phyloP scores from a whole-genome alignment of 2,329 filamentous ascomycete species.

The Phialocephala subalpina region DNA sequence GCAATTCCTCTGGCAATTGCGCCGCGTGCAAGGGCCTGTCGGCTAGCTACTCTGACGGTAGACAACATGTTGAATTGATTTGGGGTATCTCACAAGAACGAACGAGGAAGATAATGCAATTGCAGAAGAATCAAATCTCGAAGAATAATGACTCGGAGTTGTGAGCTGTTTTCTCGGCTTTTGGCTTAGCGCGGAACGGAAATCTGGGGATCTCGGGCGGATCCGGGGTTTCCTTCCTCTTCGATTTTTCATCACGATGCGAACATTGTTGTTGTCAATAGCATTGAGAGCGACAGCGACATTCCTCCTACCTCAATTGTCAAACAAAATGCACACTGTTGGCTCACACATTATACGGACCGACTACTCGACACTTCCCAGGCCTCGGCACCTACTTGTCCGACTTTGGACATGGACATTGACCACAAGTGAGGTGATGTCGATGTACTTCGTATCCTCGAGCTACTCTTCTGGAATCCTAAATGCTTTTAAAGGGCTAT shows the following conservation, averaged over 20 bases:
- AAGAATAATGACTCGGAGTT: slow-evolving; percentile 4
- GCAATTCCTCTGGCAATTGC: slow-evolving; percentile 36
- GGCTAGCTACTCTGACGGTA: slow-evolving; percentile 60
- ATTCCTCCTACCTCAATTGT: neutral
- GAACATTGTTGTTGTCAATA: neutral
- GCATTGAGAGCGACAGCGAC: neutral
- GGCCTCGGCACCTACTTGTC: too few relatives aligned
- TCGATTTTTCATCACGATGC: neutral
- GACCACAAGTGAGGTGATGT: too few relatives aligned
- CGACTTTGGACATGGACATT: too few relatives aligned
- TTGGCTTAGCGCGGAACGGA: neutral
- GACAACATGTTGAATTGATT: slow-evolving; percentile 59
- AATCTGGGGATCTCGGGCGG: slow-evolving; percentile 6
- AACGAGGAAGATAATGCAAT: neutral
- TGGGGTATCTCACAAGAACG: slow-evolving; percentile 10
- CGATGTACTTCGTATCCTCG: too few relatives aligned
- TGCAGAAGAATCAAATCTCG: neutral
- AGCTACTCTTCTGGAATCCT: too few relatives aligned
- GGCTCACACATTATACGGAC: too few relatives aligned
- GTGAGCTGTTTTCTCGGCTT: slow-evolving; percentile 4
- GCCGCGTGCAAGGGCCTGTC: slow-evolving; percentile 50
- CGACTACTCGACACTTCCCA: too few relatives aligned
- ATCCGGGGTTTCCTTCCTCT: neutral
- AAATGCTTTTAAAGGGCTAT: too few relatives aligned
- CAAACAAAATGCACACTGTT: too few relatives aligned